Evolutionary conservation across 163 green algal genomes (phyloP), one percentile per base, ranked within the genome.

Genomic region (Scenedesmus sp.): DNA sequence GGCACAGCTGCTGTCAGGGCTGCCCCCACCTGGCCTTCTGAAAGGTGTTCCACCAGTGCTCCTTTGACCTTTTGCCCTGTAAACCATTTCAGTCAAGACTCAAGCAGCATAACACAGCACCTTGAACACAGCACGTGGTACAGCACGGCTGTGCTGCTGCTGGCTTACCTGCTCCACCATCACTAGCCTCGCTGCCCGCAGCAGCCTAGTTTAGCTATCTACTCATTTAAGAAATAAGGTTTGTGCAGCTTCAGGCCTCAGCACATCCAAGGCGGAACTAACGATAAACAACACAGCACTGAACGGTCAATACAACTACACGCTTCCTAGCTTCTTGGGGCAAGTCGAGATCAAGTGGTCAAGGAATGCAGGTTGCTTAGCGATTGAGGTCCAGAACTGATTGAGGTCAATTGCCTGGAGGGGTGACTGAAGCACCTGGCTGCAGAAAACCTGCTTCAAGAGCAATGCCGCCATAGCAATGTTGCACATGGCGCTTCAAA

Each of bases 21-120:
- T 76, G 65, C 65, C n/a, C n/a, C 26, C 65, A 76, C 65, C 65
- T 76, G 65, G 65, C 65, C 65, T 40, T 40, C 9, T 76, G 65
- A 40, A 76, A 76, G 30, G 65, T 76, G 65, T 76, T 37, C 65
- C 65, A 76, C 65, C 65, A 76, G 65, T 76, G 65, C 65, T 76
- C 65, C 65, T 76, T 76, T 40, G 65, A 76, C 30, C 65, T 37
- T 40, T 76, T 76, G 30, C 65, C 65, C 65, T 76, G 65, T 30
- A 40, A 1, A 18, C 37, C 30, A 7, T 5, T 40, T 40, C 26
- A 40, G 30, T 76, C 7, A 18, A 18, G 5, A 37, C 16, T 30
- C 30, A 37, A 22, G 30, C 65, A 37, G 30, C 65, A 76, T 40
- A 76, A 35, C 30, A 76, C 30, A 76, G 65, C 65, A 76, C 30